Conservation (phyloP, 2,329 filamentous ascomycete genomes). For the Didymella pomorum region DNA sequence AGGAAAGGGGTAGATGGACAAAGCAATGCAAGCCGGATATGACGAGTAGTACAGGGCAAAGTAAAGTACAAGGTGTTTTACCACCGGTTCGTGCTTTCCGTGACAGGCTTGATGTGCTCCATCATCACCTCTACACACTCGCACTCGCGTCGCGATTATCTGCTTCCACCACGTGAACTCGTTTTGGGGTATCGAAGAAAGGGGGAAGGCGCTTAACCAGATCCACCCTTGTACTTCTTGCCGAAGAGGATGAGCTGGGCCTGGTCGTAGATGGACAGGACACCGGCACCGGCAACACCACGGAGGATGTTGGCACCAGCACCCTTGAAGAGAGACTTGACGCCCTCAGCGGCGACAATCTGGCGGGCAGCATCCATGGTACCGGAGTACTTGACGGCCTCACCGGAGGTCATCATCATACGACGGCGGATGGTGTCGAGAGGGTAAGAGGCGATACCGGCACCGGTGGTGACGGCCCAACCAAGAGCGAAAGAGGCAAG, state of each 20-base stretch:
- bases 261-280: constrained; percentile 99
- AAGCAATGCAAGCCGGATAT: constrained; percentile 51
- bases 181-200: constrained; percentile 47
- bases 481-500: constrained; percentile 98
- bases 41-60: constrained; percentile 52
- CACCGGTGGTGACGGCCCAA: constrained; percentile 99
- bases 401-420: constrained; percentile 99
- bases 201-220: constrained; percentile 52
- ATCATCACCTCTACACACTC: constrained; percentile 46
- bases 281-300: constrained; percentile 99
- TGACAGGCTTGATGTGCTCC: constrained; percentile 49
- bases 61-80: constrained; percentile 55
- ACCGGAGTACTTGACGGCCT: constrained; percentile 99
- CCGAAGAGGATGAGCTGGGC: constrained; percentile 99
- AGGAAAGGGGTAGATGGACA: constrained; percentile 45
- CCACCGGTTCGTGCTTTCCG: constrained; percentile 53
- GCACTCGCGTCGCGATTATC: constrained; percentile 44
- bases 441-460: constrained; percentile 99
- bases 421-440: constrained; percentile 99
- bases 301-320: constrained; percentile 99
- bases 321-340: constrained; percentile 99
- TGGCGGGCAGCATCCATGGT: constrained; percentile 94
- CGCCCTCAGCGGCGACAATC: constrained; percentile 95
- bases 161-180: constrained; percentile 48
- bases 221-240: constrained; percentile 90